These are phyloP conservation scores for Psidium friedrichsthalianum DNA, from an alignment of 345 rosid genomes.

Conservation along the genomic window DNA sequence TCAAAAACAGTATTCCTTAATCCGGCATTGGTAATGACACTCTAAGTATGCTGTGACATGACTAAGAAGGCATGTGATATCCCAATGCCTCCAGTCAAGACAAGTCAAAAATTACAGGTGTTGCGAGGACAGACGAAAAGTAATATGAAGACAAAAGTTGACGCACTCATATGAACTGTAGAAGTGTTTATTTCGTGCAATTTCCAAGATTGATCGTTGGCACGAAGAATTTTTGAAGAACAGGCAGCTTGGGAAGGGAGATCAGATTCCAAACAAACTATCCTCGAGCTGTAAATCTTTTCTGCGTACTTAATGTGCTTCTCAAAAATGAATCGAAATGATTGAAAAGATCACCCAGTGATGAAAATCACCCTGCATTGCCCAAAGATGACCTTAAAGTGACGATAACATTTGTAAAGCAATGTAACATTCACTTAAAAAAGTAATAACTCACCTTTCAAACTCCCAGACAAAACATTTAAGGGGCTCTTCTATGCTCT, in stretches of 20 bases:
- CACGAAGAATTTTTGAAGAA: constrained; percentile 90
- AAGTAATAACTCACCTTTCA: constrained; percentile 52
- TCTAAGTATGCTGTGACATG: not conserved
- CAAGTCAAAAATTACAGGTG: not conserved
- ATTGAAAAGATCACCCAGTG: constrained; percentile 98
- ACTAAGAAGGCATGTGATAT: not conserved
- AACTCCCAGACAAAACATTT: constrained; percentile 85
- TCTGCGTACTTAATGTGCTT: constrained; percentile 74
- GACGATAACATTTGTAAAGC: not conserved
- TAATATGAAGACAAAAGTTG: not conserved
- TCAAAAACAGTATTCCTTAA: not conserved
- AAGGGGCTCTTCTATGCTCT: constrained; percentile 74
- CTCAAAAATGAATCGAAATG: constrained; percentile 88
- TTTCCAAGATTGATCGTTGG: constrained; percentile 87
- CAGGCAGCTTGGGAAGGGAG: constrained; percentile 78
- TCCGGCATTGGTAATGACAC: not conserved
- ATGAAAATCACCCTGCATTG: constrained; percentile 89
- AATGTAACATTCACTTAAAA: not conserved
- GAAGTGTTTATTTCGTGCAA: constrained; percentile 86
- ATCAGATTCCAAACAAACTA: constrained; percentile 51
- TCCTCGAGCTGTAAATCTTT: constrained; percentile 82
- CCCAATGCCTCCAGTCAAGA: not conserved
- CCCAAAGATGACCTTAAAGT: constrained; percentile 1
- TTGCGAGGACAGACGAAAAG: not conserved
- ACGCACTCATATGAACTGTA: constrained; percentile 82